phyloP scores from a whole-genome alignment of 2,329 filamentous ascomycete species.

The Fusarium stilboides region DNA sequence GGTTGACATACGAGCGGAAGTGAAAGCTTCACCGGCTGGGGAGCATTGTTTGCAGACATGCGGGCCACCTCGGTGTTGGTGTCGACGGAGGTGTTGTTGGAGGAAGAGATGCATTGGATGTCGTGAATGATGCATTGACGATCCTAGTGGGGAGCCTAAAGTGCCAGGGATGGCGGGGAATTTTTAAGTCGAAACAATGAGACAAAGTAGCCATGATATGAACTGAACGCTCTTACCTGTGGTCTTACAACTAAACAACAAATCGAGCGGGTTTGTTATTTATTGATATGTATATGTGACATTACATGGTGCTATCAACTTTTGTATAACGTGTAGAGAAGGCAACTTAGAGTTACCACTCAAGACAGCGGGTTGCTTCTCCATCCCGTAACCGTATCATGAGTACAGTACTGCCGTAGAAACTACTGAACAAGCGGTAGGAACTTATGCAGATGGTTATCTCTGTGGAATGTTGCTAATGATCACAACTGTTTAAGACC shows the following conservation, averaged over 20 bases:
- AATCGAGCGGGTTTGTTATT: not conserved
- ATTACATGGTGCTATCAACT: not conserved
- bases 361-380: not conserved
- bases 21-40: slow-evolving; percentile 84
- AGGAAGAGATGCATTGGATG: slow-evolving; percentile 17
- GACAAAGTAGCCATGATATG: slow-evolving; percentile 16
- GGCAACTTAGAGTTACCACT: not conserved
- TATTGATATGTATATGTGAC: not conserved
- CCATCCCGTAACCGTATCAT: too few relatives aligned
- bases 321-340: not conserved
- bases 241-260: not conserved
- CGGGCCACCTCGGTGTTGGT: slow-evolving; percentile 47
- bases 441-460: slow-evolving; percentile 1
- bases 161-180: slow-evolving; percentile 17
- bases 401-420: not conserved
- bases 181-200: not conserved
- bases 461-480: not conserved
- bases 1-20: slow-evolving; percentile 67
- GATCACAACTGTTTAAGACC: slow-evolving; percentile 9
- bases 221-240: not conserved
- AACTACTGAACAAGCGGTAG: slow-evolving; percentile 10
- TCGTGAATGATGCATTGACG: slow-evolving; percentile 37
- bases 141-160: slow-evolving; percentile 35
- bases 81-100: slow-evolving; percentile 33
- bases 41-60: slow-evolving; percentile 69